These are phyloP conservation scores for Zopfia rhizophila DNA, from an alignment of 2,329 filamentous ascomycete species.

Conservation along the genomic window DNA sequence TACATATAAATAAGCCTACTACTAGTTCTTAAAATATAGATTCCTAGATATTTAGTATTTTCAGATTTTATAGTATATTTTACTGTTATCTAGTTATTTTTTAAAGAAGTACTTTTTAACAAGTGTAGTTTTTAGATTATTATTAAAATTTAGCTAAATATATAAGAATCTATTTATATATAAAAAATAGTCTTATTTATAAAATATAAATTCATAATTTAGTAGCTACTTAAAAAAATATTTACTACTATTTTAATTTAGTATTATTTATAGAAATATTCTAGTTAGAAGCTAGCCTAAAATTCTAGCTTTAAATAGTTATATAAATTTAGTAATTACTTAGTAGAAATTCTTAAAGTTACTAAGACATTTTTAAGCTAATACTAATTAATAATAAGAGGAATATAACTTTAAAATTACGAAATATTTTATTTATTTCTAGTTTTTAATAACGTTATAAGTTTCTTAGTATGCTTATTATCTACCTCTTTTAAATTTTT, in stretches of 20 bases:
- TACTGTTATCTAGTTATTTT: slow-evolving; percentile 19
- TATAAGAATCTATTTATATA: slow-evolving; percentile 13
- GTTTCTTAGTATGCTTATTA: slow-evolving; percentile 17
- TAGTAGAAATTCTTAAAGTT: slow-evolving; percentile 13
- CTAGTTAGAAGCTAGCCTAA: slow-evolving; percentile 13
- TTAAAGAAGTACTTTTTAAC: slow-evolving; percentile 23
- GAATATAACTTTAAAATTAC: slow-evolving; percentile 43
- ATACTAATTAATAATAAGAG: slow-evolving; percentile 37
- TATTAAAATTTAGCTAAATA: slow-evolving; percentile 17
- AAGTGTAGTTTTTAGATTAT: slow-evolving; percentile 19
- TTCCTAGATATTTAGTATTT: slow-evolving; percentile 27
- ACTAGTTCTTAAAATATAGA: slow-evolving; percentile 27
- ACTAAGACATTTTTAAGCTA: slow-evolving; percentile 32
- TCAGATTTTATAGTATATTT: slow-evolving; percentile 31
- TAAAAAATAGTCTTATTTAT: slow-evolving; percentile 11
- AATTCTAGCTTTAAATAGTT: slow-evolving; percentile 18
- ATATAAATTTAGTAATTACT: slow-evolving; percentile 15
- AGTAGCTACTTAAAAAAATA: slow-evolving; percentile 6
- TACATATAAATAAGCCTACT: slow-evolving; percentile 35
- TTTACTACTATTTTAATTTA: slow-evolving; percentile 11
- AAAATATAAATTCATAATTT: slow-evolving; percentile 15
- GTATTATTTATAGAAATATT: slow-evolving; percentile 15
- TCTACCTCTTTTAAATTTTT: slow-evolving; percentile 19
- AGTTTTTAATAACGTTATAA: slow-evolving; percentile 15
- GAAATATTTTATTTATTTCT: slow-evolving; percentile 31